Base-by-base conservation (phyloP, 202 grass and related monocot genomes). In the Panicum virgatum region DNA sequence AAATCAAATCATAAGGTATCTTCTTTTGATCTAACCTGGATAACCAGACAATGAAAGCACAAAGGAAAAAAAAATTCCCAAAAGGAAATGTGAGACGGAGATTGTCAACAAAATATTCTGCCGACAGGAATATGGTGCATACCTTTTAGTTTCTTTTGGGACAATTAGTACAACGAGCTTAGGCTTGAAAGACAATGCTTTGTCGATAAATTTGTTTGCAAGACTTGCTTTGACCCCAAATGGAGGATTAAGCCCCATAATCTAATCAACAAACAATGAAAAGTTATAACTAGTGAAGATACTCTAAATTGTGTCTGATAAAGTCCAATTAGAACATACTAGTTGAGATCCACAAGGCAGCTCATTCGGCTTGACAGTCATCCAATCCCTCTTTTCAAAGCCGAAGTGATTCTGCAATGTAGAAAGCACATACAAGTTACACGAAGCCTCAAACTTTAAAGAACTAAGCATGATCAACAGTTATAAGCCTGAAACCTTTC, bases 161-260 rank as follows among this genome's bases (percentile, higher is more conserved):
- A 96, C 96, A 91, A 99, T 94, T 70, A 99, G 87, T 82, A 99
- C 80, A 84, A 99, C 9, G 27, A 99, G 93, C 78, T 99, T 99
- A 32, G 96, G 96, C 37, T 90, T 90, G 61, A 99, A 99, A 12
- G 72, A 73, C 50, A 96, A 72, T 20, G 93, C 92, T 66, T 96
- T 91, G 83, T 96, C 87, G 22, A 99, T 99, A 85, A 99, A 99
- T 79, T 96, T 96, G 77, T 99, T 99, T 1, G 96, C 96, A 65
- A 93, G 93, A 43, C 82, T 10, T 87, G 89, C 92, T 90, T 96
- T 99, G 44, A 90, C 86, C 78, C 96, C 92, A 92, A 96, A 99
- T 76, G 96, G 96, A 58, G 96, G 96, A 93, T 99, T 96, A 62
- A 99, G 85, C 10, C 96, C 96, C 91, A 96, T 96, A 72, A 98